Base-by-base conservation (phyloP, 2,329 filamentous ascomycete genomes). In the Ophiocordyceps camponoti-saundersi region DNA sequence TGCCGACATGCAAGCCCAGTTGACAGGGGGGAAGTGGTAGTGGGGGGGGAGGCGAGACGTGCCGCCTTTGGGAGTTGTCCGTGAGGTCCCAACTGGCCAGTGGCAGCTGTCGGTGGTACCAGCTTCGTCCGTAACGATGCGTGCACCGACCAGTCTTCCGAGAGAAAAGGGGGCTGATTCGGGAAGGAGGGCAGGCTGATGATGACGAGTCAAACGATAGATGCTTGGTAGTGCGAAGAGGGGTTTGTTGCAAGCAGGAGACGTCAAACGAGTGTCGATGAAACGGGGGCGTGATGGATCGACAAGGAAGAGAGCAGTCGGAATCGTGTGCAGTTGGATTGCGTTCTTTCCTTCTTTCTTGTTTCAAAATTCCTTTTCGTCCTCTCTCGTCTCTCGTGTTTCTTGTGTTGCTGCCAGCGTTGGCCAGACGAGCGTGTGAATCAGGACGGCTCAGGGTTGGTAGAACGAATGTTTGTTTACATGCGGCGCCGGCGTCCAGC, bases 391-490 rank as follows among this genome's bases (percentile, higher is more conserved):
- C 21, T 36, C 40, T 16, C 41, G 41, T 36, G 32, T 26, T 20
- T 46, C 13, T 39, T 40, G 18, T n/a, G 22, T 29, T 30, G 26
- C 22, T 40, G 26, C 12, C 23, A 40, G 36, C 43, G 45, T 32
- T 22, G 47, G 34, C 29, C 41, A 32, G 32, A 18, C 30, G 44
- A 16, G 29, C 29, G 26, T n/a, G 48, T 51, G 49, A 47, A 49
- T 51, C 49, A 46, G 48, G 44, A 40, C 22, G 46, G 47, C 39
- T 26, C 41, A n/a, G 47, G 11, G 32, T 47, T 16, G 15, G 45
- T 40, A 46, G 36, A 43, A 44, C 42, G 30, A 45, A 20, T 42
- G 23, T 42, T 45, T 45, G 43, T 45, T 48, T 43, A 45, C 44
- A 29, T 40, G 15, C 18, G 26, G 46, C 32, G 21, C 26, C 43